These are phyloP conservation scores for Leptographium lundbergii DNA, from an alignment of 2,329 filamentous ascomycete genomes.

Conservation along the genomic window DNA sequence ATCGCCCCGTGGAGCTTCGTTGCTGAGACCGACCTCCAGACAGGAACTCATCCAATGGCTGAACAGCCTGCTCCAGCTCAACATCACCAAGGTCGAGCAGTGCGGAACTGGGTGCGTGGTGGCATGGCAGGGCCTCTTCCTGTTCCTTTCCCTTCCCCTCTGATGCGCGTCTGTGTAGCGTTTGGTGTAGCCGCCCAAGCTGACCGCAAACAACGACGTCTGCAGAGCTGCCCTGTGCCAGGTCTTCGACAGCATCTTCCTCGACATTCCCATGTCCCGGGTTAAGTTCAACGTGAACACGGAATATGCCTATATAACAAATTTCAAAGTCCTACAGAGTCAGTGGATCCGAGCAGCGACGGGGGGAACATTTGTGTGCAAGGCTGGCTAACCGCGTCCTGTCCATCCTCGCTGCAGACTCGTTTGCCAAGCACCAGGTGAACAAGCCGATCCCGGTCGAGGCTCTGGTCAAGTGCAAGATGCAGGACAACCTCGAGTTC, in stretches of 20 bases:
- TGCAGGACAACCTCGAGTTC: conserved; percentile 99
- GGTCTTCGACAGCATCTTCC: conserved; percentile 96
- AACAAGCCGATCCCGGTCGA: conserved; percentile 86
- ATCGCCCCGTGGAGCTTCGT: neutral
- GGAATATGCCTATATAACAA: conserved; percentile 95
- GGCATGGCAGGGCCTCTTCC: conserved; percentile 8
- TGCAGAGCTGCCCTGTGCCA: conserved; percentile 86
- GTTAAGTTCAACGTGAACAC: conserved; percentile 98
- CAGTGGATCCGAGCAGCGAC: conserved; percentile 23
- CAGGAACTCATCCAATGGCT: conserved; percentile 95
- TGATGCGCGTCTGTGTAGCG: neutral
- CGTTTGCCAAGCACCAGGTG: conserved; percentile 74
- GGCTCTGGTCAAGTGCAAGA: conserved; percentile 90
- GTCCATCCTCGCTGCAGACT: conserved; percentile 36
- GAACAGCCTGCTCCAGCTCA: conserved; percentile 94
- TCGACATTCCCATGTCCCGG: conserved; percentile 84
- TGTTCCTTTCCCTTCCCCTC: neutral
- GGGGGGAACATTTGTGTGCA: neutral
- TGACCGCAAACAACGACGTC: neutral
- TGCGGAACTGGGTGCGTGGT: conserved; percentile 80
- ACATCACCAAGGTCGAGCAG: conserved; percentile 93
- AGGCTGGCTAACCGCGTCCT: neutral
- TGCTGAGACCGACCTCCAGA: conserved; percentile 34
- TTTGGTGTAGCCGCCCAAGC: neutral
- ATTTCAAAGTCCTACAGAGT: conserved; percentile 98